phyloP scores from a whole-genome alignment of 306 rosid species.

The Trifolium pratense region DNA sequence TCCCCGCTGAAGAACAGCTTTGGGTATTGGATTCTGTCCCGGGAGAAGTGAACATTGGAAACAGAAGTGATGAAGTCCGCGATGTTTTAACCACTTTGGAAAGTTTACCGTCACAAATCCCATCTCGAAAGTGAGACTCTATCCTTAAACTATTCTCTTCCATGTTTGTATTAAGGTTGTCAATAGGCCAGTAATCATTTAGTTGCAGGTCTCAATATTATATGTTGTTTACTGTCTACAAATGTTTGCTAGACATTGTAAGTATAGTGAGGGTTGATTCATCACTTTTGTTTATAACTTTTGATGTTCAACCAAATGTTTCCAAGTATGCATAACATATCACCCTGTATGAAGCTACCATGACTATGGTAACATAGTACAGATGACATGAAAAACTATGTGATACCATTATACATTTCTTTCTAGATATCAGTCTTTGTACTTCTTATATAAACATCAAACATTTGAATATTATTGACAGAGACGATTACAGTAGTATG shows the following conservation, averaged over 20 bases:
- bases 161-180: constrained; percentile 15
- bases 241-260: constrained; percentile 8
- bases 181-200: neutral
- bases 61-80: constrained; percentile 74
- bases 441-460: neutral
- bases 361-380: neutral
- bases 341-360: neutral
- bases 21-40: constrained; percentile 94
- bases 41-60: constrained; percentile 63
- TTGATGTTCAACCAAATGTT: neutral
- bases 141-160: constrained; percentile 33
- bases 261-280: too few species aligned
- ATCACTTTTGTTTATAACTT: neutral
- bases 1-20: constrained; percentile 75
- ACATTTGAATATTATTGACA: neutral
- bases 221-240: constrained; percentile 10
- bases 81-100: constrained; percentile 72
- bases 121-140: constrained; percentile 74
- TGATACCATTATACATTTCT: neutral
- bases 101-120: constrained; percentile 66
- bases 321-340: neutral
- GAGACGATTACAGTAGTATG: neutral
- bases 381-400: neutral
- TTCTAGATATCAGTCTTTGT: neutral
- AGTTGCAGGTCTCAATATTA: neutral